Percentiles rank a stretch among this genome's conserved stretches.
Conservation (phyloP, 805 yeast genomes). For the Starmerella cellae region DNA sequence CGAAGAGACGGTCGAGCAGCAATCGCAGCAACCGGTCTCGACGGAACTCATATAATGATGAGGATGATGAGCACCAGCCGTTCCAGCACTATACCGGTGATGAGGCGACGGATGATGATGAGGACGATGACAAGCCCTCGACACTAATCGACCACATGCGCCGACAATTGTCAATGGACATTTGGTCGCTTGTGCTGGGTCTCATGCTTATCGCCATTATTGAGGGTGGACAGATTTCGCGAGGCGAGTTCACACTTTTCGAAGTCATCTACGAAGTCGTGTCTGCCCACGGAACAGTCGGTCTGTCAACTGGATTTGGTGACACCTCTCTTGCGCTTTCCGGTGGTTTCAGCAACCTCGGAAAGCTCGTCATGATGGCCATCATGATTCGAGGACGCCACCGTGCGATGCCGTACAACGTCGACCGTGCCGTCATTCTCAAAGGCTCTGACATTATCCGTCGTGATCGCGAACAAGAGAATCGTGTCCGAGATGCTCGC, state of each 20-base stretch:
- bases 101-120: slow-evolving; percentile 24
- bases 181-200: slow-evolving; percentile 86
- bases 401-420: slow-evolving; percentile 85
- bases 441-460: slow-evolving; percentile 43
- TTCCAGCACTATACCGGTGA: slow-evolving; percentile 9
- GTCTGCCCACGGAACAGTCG: slow-evolving; percentile 95
- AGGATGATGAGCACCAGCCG: slow-evolving; percentile 7
- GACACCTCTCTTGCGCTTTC: slow-evolving; percentile 53
- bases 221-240: slow-evolving; percentile 50
- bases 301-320: slow-evolving; percentile 77
- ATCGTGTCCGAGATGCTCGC: slow-evolving; percentile 16
- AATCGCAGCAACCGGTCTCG: background rate
- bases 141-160: slow-evolving; percentile 47
- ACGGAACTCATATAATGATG: slow-evolving; percentile 20
- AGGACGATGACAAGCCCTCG: slow-evolving; percentile 28
- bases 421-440: slow-evolving; percentile 86
- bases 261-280: slow-evolving; percentile 72
- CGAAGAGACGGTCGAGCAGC: slow-evolving; percentile 1
- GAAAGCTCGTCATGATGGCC: slow-evolving; percentile 74
- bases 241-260: slow-evolving; percentile 31
- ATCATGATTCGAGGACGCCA: slow-evolving; percentile 92
- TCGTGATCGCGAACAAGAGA: slow-evolving; percentile 21
- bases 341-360: slow-evolving; percentile 54
- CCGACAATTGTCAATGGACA: slow-evolving; percentile 80
- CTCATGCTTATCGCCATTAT: slow-evolving; percentile 75